These are phyloP conservation scores for Diphasiastrum complanatum DNA, from an alignment of 83 land plant species.

Conservation along the genomic window DNA sequence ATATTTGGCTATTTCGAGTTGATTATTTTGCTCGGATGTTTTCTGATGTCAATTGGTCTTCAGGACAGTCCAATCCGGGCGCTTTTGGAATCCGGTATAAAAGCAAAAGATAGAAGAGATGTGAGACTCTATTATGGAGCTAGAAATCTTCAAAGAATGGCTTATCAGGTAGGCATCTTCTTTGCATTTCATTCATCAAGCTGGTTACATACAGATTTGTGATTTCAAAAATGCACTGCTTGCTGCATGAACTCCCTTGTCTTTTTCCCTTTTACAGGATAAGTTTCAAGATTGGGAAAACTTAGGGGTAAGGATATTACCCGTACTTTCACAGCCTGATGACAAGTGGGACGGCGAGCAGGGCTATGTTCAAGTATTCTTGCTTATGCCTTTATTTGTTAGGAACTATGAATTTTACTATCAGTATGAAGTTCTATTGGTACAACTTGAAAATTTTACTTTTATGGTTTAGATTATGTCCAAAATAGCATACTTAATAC, in stretches of 20 bases:
- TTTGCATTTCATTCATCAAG: slow-evolving; percentile 9
- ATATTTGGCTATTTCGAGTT: too few species aligned
- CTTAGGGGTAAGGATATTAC: slow-evolving; percentile 71
- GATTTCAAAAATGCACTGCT: slow-evolving; percentile 6
- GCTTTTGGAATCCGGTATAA: slow-evolving; percentile 69
- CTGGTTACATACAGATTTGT: slow-evolving; percentile 17
- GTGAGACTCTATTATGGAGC: slow-evolving; percentile 93
- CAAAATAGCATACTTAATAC: too few species aligned
- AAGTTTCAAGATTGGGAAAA: slow-evolving; percentile 90
- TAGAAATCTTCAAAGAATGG: slow-evolving; percentile 72
- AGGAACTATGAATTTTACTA: neutral
- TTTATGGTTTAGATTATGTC: too few species aligned
- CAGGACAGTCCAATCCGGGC: slow-evolving; percentile 63
- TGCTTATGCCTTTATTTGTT: neutral
- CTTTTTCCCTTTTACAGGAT: slow-evolving; percentile 42
- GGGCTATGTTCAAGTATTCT: slow-evolving; percentile 89
- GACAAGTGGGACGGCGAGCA: slow-evolving; percentile 68
- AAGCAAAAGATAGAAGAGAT: slow-evolving; percentile 51
- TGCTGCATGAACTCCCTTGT: too few species aligned
- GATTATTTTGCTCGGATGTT: too few species aligned
- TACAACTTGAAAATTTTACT: neutral
- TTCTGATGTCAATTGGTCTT: slow-evolving; percentile 7
- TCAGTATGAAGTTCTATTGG: too few species aligned
- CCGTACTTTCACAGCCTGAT: slow-evolving; percentile 91
- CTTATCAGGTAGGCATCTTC: slow-evolving; percentile 58